These are phyloP conservation scores for Pseudevernia furfuracea DNA, from an alignment of 495 filamentous ascomycete genomes.

Conservation along the genomic window DNA sequence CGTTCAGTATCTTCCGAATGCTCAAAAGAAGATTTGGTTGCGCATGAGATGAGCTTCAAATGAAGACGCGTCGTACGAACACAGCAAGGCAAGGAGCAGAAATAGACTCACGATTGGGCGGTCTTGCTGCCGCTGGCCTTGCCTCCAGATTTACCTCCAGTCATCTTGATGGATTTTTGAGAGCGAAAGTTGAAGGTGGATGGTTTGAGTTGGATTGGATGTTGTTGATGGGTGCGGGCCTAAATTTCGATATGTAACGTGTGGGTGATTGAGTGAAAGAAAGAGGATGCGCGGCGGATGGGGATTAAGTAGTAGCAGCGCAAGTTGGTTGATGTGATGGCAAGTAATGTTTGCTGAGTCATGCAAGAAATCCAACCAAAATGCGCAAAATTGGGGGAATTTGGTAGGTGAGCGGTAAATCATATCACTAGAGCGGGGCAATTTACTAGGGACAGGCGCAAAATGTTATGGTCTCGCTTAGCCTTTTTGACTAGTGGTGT, in stretches of 20 bases:
- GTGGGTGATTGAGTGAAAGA: conserved; percentile 35
- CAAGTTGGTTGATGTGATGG: conserved; percentile 25
- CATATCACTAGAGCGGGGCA: conserved; percentile 20
- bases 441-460: background rate
- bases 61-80: conserved; percentile 25
- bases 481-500: conserved; percentile 5
- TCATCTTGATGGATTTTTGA: conserved; percentile 72
- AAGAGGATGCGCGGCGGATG: conserved; percentile 29
- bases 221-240: conserved; percentile 29
- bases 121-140: conserved; percentile 97
- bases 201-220: conserved; percentile 23
- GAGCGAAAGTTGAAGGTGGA: conserved; percentile 27
- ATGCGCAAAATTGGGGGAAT: conserved; percentile 3
- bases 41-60: background rate
- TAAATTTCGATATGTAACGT: conserved; percentile 25
- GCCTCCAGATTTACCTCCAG: conserved; percentile 97
- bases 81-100: conserved; percentile 21
- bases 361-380: conserved; percentile 14
- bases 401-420: conserved; percentile 20
- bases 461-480: conserved; percentile 19
- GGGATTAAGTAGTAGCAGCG: conserved; percentile 27
- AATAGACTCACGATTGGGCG: conserved; percentile 79
- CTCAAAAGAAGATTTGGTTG: background rate
- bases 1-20: background rate
- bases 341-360: conserved; percentile 23